A percentile compares a stretch with the other conserved stretches of the same genome.
phyloP scores from a whole-genome alignment of 2,329 filamentous ascomycete species.

The Aspergillus flavus region DNA sequence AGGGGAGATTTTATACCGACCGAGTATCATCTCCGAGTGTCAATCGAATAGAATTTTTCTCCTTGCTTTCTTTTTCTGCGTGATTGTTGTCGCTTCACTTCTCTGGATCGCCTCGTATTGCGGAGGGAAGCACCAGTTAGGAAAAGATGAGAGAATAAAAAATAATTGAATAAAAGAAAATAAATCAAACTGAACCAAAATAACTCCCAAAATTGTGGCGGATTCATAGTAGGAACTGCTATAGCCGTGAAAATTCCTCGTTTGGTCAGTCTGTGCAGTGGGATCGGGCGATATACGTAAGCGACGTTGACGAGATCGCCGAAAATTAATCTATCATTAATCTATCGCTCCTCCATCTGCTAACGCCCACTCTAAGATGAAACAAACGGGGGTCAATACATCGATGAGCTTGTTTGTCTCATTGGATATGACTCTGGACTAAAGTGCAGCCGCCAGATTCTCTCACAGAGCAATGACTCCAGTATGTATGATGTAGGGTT shows the following conservation, averaged over 20 bases:
- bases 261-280: slow-evolving; percentile 18
- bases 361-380: not conserved
- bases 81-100: not conserved
- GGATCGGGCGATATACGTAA: slow-evolving; percentile 22
- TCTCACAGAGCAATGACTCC: too few relatives aligned
- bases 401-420: not conserved
- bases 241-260: slow-evolving; percentile 20
- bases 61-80: not conserved
- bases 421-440: not conserved
- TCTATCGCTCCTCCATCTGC: not conserved
- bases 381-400: not conserved
- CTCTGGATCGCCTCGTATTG: not conserved
- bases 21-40: not conserved
- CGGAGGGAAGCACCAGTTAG: not conserved
- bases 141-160: not conserved
- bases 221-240: not conserved
- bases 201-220: not conserved
- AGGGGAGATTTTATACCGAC: not conserved
- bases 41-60: not conserved
- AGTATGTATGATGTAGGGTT: too few relatives aligned
- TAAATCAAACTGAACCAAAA: too few relatives aligned
- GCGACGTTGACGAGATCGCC: slow-evolving; percentile 11
- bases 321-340: slow-evolving; percentile 9
- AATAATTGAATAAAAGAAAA: not conserved
- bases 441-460: too few relatives aligned